These are phyloP conservation scores for Cyberlindnera japonica DNA, from an alignment of 805 yeast genomes.

Conservation along the genomic window DNA sequence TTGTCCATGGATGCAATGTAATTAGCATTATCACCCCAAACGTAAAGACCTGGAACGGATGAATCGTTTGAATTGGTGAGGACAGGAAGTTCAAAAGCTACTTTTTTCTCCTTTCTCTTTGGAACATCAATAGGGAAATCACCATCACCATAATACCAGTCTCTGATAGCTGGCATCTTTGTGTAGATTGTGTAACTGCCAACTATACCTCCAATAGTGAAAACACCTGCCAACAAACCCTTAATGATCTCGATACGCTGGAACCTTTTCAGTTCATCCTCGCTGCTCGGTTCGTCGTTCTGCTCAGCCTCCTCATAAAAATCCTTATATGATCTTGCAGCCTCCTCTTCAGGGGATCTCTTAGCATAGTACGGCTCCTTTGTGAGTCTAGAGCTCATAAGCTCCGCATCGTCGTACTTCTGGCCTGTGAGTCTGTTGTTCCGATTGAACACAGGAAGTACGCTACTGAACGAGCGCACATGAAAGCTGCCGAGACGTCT, in stretches of 20 bases:
- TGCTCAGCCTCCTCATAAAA: conserved; percentile 9
- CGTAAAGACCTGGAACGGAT: conserved; percentile 53
- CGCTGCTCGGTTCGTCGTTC: conserved; percentile 14
- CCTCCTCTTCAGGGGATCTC: conserved; percentile 13
- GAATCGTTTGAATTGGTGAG: conserved; percentile 35
- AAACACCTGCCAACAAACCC: conserved; percentile 18
- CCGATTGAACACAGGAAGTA: neutral
- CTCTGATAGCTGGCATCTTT: conserved; percentile 29
- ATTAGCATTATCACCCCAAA: conserved; percentile 56
- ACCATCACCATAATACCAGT: conserved; percentile 30
- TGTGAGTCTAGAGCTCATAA: conserved; percentile 27
- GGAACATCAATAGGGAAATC: conserved; percentile 22
- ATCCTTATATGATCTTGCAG: neutral
- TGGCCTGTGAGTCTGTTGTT: conserved; percentile 23
- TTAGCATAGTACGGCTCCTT: conserved; percentile 29
- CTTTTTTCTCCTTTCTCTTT: conserved; percentile 21
- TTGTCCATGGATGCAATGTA: conserved; percentile 32
- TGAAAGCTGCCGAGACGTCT: neutral
- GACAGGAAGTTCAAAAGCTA: conserved; percentile 28
- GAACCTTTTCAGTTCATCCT: conserved; percentile 18
- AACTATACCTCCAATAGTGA: conserved; percentile 17
- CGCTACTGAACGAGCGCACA: neutral
- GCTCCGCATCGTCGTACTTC: conserved; percentile 33
- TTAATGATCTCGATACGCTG: conserved; percentile 19
- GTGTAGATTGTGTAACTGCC: conserved; percentile 13